Percentiles rank a stretch among this genome's conserved stretches.
These are phyloP conservation scores for Gossypium longicalyx DNA, from an alignment of 345 rosid genomes.

Conservation along the genomic window DNA sequence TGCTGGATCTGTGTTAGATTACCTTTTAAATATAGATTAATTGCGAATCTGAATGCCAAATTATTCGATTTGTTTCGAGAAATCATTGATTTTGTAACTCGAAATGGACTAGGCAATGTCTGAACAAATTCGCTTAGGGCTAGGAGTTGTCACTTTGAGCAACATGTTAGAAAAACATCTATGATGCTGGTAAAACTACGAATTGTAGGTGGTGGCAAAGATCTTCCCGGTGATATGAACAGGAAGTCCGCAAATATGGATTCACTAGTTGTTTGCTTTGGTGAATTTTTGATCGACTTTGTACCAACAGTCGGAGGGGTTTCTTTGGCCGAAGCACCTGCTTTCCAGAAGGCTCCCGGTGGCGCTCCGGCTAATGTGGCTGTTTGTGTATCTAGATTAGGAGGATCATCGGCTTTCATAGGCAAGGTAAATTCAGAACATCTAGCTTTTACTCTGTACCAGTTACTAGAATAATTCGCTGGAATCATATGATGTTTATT, in stretches of 20 bases:
- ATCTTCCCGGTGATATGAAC: slow-evolving; percentile 24
- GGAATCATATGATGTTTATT: not conserved
- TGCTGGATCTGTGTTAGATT: slow-evolving; percentile 9
- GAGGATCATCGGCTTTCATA: slow-evolving; percentile 89
- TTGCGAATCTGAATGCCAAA: not conserved
- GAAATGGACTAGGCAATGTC: not conserved
- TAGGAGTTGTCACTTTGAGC: not conserved
- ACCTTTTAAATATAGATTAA: no score
- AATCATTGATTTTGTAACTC: not conserved
- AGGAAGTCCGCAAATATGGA: slow-evolving; percentile 14
- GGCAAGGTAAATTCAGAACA: slow-evolving; percentile 70
- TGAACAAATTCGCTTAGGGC: not conserved
- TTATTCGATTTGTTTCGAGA: not conserved
- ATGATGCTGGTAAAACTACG: slow-evolving; percentile 6
- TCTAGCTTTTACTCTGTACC: not conserved
- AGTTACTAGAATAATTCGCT: not conserved
- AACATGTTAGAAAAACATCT: not conserved
- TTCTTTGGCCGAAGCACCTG: slow-evolving; percentile 93
- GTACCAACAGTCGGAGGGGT: slow-evolving; percentile 85
- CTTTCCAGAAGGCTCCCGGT: slow-evolving; percentile 94
- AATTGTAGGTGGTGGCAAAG: slow-evolving; percentile 31
- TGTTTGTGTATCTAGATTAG: slow-evolving; percentile 79
- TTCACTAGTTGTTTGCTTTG: slow-evolving; percentile 73
- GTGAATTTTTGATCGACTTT: slow-evolving; percentile 95
- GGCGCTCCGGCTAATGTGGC: slow-evolving; percentile 99